phyloP scores from a whole-genome alignment of 2,329 filamentous ascomycete genomes.

The Diaporthe aspalathi region DNA sequence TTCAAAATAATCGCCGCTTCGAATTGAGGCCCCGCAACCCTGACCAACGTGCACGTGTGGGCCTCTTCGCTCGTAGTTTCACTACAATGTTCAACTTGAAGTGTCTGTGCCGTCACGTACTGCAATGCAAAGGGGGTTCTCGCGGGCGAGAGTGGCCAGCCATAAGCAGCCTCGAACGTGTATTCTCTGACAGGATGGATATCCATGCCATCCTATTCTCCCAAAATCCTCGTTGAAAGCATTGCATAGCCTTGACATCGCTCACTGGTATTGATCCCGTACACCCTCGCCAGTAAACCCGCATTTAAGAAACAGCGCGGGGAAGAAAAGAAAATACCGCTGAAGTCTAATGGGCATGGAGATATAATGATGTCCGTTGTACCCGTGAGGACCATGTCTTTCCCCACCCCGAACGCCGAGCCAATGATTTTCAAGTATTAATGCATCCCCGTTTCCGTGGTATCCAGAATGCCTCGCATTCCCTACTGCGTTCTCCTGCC shows the following conservation, averaged over 20 bases:
- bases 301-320: not conserved
- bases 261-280: conserved; percentile 37
- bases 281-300: not conserved
- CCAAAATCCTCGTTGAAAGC: not conserved
- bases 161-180: not conserved
- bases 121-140: too few relatives aligned
- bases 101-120: too few relatives aligned
- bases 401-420: conserved; percentile 25
- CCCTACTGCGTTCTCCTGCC: not conserved
- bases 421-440: conserved; percentile 11
- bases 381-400: not conserved
- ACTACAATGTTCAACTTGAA: too few relatives aligned
- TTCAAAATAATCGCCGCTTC: too few relatives aligned
- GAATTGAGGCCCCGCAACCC: too few relatives aligned
- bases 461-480: not conserved
- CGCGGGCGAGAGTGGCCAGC: not conserved
- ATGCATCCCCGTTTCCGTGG: not conserved
- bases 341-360: conserved; percentile 23
- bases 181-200: not conserved
- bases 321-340: conserved; percentile 5
- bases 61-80: too few relatives aligned
- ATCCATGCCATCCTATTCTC: conserved; percentile 8
- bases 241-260: not conserved
- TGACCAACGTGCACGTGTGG: too few relatives aligned
- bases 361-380: conserved; percentile 6